A percentile compares a stretch with the other conserved stretches of the same genome.
phyloP scores from a whole-genome alignment of 2,329 filamentous ascomycete genomes.

The Fusarium sp. region DNA sequence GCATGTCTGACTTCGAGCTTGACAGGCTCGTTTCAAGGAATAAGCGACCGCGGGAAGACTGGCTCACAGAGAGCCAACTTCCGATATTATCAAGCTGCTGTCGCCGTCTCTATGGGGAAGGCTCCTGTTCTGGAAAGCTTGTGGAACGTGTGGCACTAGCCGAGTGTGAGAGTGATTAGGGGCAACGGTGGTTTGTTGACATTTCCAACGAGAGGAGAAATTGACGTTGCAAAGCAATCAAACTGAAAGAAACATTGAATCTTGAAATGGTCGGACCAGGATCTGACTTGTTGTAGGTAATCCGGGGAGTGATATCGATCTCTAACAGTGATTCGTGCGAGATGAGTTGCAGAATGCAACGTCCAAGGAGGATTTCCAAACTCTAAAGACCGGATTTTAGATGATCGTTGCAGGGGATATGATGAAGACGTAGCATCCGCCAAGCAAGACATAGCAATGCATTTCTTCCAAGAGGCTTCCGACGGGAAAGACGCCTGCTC shows the following conservation, averaged over 20 bases:
- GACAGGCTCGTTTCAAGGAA: slow-evolving; percentile 37
- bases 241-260: neutral
- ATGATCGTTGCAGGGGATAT: neutral
- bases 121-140: slow-evolving; percentile 26
- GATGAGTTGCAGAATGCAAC: neutral
- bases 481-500: neutral
- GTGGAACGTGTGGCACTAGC: slow-evolving; percentile 30
- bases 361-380: neutral
- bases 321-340: slow-evolving; percentile 2
- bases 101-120: slow-evolving; percentile 21
- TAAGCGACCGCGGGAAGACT: slow-evolving; percentile 25
- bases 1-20: slow-evolving; percentile 44
- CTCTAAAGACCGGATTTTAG: neutral
- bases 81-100: slow-evolving; percentile 24
- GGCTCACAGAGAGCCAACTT: slow-evolving; percentile 18
- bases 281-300: slow-evolving; percentile 9
- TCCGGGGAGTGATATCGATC: neutral
- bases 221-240: slow-evolving; percentile 8
- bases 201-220: neutral
- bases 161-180: slow-evolving; percentile 10
- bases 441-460: neutral
- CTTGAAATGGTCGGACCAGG: neutral
- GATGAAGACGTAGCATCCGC: neutral
- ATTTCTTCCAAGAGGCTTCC: neutral
- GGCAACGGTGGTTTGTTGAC: slow-evolving; percentile 21